phyloP scores from a whole-genome alignment of 2,329 filamentous ascomycete species.

The Pestalotiopsis fici region DNA sequence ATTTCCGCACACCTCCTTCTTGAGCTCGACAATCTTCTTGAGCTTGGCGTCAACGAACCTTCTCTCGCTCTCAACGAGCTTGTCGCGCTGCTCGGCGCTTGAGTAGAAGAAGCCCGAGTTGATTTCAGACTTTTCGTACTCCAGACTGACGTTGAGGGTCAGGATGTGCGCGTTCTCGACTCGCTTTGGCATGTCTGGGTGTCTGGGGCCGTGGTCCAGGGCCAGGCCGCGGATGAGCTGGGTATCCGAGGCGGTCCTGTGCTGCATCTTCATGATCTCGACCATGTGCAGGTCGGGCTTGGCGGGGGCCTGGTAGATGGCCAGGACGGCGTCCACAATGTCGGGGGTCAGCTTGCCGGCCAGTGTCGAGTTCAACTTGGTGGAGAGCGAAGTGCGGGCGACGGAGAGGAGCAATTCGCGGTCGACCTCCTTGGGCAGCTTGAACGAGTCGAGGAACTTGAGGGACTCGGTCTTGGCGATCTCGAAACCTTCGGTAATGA shows the following conservation, averaged over 20 bases:
- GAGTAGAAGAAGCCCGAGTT: conserved; percentile 99
- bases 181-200: conserved; percentile 97
- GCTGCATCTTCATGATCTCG: conserved; percentile 99
- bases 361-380: conserved; percentile 87
- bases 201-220: conserved; percentile 91
- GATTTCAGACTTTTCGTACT: conserved; percentile 99
- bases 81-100: conserved; percentile 93
- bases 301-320: conserved; percentile 84
- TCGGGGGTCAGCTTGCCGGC: conserved; percentile 90
- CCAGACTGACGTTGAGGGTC: conserved; percentile 92
- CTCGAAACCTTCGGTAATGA: conserved; percentile 97
- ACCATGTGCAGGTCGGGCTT: conserved; percentile 99
- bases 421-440: conserved; percentile 84
- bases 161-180: conserved; percentile 95
- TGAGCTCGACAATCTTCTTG: conserved; percentile 95
- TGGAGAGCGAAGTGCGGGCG: conserved; percentile 90
- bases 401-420: conserved; percentile 92
- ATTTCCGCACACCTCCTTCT: conserved; percentile 94
- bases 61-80: conserved; percentile 96
- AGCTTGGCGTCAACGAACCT: conserved; percentile 95
- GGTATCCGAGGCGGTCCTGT: conserved; percentile 92
- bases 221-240: conserved; percentile 92
- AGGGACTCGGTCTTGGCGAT: conserved; percentile 92
- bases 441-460: conserved; percentile 95
- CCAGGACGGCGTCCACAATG: conserved; percentile 93